Conservation (phyloP, 2,329 filamentous ascomycete genomes). For the Monilinia fructicola region DNA sequence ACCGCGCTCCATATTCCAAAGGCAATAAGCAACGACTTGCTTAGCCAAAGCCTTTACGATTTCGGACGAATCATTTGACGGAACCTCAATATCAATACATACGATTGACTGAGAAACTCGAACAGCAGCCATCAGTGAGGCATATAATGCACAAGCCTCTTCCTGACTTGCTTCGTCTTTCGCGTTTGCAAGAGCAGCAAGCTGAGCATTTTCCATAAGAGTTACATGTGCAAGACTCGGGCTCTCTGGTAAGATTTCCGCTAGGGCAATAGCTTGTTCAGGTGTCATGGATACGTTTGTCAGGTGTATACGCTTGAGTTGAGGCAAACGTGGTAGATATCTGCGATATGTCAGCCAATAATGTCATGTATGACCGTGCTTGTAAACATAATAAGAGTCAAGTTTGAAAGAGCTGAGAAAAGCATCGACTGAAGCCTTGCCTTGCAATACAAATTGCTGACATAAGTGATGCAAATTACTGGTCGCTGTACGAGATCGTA, state of each 20-base stretch:
- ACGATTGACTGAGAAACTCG: conserved; percentile 81
- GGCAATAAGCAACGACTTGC: conserved; percentile 90
- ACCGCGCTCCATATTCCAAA: conserved; percentile 83
- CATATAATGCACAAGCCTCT: conserved; percentile 90
- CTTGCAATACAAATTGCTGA: conserved; percentile 4
- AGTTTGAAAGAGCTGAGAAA: conserved; percentile 17
- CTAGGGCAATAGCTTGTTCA: conserved; percentile 85
- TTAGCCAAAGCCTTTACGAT: conserved; percentile 89
- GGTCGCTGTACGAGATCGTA: conserved; percentile 13
- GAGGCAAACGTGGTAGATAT: conserved; percentile 75
- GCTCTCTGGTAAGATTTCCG: conserved; percentile 86
- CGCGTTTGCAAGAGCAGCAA: conserved; percentile 70
- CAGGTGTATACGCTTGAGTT: conserved; percentile 82
- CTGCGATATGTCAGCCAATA: conserved; percentile 41
- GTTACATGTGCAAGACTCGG: conserved; percentile 80
- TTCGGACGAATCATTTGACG: conserved; percentile 77
- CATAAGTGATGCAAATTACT: conserved; percentile 18
- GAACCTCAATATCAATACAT: conserved; percentile 89
- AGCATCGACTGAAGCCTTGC: background rate
- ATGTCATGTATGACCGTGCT: conserved; percentile 1
- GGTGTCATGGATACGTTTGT: conserved; percentile 79
- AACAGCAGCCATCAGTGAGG: conserved; percentile 84
- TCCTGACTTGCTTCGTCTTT: conserved; percentile 80
- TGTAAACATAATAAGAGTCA: background rate
- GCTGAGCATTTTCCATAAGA: conserved; percentile 75